Conservation (phyloP, 805 yeast genomes). For the Lipomyces starkeyi region DNA sequence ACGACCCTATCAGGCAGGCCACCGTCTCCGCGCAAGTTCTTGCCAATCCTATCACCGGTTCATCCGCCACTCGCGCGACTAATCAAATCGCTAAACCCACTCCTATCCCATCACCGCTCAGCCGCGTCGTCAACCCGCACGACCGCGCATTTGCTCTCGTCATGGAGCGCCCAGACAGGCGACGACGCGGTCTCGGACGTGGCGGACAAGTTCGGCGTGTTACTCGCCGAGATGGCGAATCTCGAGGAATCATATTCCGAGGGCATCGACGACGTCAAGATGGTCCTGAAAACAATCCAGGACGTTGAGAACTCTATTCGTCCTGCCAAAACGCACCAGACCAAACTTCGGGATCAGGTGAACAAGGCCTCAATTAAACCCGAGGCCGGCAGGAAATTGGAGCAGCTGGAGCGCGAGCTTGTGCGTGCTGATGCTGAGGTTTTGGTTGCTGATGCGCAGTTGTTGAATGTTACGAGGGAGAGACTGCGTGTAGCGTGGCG, state of each 20-base stretch:
- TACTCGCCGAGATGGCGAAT: slow-evolving; percentile 82
- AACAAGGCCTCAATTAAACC: slow-evolving; percentile 48
- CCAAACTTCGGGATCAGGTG: slow-evolving; percentile 82
- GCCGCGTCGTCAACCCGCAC: slow-evolving; percentile 20
- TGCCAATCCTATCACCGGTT: slow-evolving; percentile 2
- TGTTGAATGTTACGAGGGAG: slow-evolving; percentile 86
- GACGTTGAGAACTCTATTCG: slow-evolving; percentile 87
- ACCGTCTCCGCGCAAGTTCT: slow-evolving; percentile 10
- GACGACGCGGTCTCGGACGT: slow-evolving; percentile 80
- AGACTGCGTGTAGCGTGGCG: slow-evolving; percentile 83
- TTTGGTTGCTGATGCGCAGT: slow-evolving; percentile 88
- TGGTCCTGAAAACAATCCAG: slow-evolving; percentile 78
- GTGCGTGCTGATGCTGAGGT: slow-evolving; percentile 93
- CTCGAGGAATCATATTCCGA: slow-evolving; percentile 87
- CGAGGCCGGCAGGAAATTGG: slow-evolving; percentile 60
- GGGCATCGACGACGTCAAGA: slow-evolving; percentile 83
- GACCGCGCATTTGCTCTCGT: slow-evolving; percentile 47
- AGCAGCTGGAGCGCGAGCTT: slow-evolving; percentile 82
- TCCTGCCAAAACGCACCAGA: slow-evolving; percentile 82
- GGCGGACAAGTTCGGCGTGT: slow-evolving; percentile 84
- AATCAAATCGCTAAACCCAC: slow-evolving; percentile 22
- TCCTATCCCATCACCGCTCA: slow-evolving; percentile 15
- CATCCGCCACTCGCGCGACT: slow-evolving; percentile 18
- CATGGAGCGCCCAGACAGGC: slow-evolving; percentile 88
- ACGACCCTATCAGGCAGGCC: not conserved